Evolutionary conservation across 495 filamentous ascomycete genomes (phyloP), one percentile per base, ranked within the genome.

Genomic region (Podospora anserina): DNA sequence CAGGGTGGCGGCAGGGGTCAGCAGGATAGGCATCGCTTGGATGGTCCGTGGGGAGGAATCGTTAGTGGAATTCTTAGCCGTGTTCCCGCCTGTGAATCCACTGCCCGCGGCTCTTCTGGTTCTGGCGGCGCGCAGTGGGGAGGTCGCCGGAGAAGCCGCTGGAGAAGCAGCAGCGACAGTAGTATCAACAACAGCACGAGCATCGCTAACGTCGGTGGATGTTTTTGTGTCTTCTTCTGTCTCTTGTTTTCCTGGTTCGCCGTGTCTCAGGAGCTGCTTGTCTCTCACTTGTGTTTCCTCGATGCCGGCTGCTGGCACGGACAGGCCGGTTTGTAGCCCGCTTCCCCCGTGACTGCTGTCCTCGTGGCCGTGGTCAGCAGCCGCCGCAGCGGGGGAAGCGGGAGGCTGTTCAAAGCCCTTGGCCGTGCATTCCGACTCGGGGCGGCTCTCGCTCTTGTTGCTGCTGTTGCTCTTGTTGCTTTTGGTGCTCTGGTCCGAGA

Each of bases 401-500:
- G 61, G 23, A 27, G 27, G 18, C 23, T 55, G 63, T 62, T 61
- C 19, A 26, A 56, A 57, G 26, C 18, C 57, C 30, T 64, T 53
- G 27, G 56, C 66, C 9, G 68, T n/a, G 6, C 54, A 59, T 61
- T 68, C 64, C 27, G 66, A 64, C 34, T 66, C 66, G 6, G 60
- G 66, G 6, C 69, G 67, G 28, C 67, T 72, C 73, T 61, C 70
- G 66, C 61, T 73, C 23, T 49, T 67, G 64, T 27, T 60, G 67
- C 68, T 71, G 53, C 49, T 27, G 55, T 49, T 49, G 39, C 39
- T 49, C 34, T 57, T 57, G 68, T 20, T 61, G 66, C 72, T 72
- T 49, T 67, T 70, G 73, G 73, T 76, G 70, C 74, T 77, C 27
- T 64, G 67, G 49, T 61, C 49, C 18, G 78, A 75, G 28, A 78